Percentiles rank a stretch among this genome's conserved stretches.
These are phyloP conservation scores for Phyllosticta paracitricarpa DNA, from an alignment of 2,329 filamentous ascomycete species.

Conservation along the genomic window DNA sequence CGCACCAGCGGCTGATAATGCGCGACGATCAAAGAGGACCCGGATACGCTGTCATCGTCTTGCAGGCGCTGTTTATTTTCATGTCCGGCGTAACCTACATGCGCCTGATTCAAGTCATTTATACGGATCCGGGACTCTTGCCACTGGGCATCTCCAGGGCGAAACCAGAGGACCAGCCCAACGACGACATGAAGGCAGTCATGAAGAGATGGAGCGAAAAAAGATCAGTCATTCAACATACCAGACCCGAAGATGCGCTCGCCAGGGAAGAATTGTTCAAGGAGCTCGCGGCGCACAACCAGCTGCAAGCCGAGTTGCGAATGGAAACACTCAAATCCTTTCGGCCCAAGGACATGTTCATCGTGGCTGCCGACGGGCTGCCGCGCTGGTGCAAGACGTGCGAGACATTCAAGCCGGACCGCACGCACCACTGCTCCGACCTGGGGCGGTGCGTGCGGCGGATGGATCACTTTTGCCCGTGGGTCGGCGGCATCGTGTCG, in stretches of 20 bases:
- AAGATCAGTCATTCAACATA: neutral
- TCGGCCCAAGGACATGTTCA: slow-evolving; percentile 73
- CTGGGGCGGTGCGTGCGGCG: slow-evolving; percentile 71
- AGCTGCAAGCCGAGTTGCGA: neutral
- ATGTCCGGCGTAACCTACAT: slow-evolving; percentile 59
- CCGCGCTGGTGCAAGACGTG: slow-evolving; percentile 81
- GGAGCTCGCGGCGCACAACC: neutral
- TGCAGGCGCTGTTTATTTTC: slow-evolving; percentile 64
- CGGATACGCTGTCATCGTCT: slow-evolving; percentile 58
- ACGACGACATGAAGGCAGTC: slow-evolving; percentile 3
- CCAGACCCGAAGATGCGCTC: neutral
- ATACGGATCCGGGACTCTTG: slow-evolving; percentile 62
- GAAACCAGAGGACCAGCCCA: slow-evolving; percentile 14
- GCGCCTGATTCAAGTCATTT: slow-evolving; percentile 59
- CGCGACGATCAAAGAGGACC: slow-evolving; percentile 39
- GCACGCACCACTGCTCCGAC: slow-evolving; percentile 78
- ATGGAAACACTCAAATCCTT: slow-evolving; percentile 36
- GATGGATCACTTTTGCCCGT: slow-evolving; percentile 95
- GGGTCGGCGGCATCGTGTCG: slow-evolving; percentile 84
- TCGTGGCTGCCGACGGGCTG: slow-evolving; percentile 73
- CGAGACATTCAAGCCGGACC: slow-evolving; percentile 77
- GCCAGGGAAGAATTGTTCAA: neutral
- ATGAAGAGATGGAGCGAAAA: neutral
- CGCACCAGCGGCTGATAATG: slow-evolving; percentile 26
- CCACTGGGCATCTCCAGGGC: slow-evolving; percentile 30